Evolutionary conservation across 2,329 filamentous ascomycete genomes (phyloP), one percentile per base, ranked within the genome.

Genomic region (Fusarium nodosum): DNA sequence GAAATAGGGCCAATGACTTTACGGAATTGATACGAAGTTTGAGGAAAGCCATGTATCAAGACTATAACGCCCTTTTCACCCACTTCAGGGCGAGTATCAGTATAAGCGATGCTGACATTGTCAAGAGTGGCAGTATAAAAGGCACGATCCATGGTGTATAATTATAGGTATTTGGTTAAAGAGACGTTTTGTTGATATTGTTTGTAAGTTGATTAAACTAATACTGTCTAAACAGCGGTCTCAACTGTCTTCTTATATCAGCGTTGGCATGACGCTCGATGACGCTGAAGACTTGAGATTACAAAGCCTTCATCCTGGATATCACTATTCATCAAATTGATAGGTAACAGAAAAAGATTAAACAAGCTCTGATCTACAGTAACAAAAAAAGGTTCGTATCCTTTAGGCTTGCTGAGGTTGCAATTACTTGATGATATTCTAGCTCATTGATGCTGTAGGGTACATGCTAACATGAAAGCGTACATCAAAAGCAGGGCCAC

Each of bases 21-120:
- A 16, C 61, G 56, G 13, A 66, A 66, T 6, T 66, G 56, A 24
- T 67, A 66, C 2, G 56, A 66, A 16, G 61, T 66, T 24, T 66
- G 56, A 33, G 64, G 56, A 5, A 66, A 61, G 7, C 62, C 64
- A 34, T 62, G 64, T 1, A 67, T 52, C 41, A 66, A 41, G 18
- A 67, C 55, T 5, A 60, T 44, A 5, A 65, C 34, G 2, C 44
- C 64, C 18, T 56, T 66, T 22, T 66, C 46, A 2, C 24, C 20
- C 3, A 26, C 41, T 30, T 36, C 36, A 10, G 61, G 41, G 7
- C 33, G 30, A 30, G 56, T 53, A 36, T 66, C 61, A 10, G 56
- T 66, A 36, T 61, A 66, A 45, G 51, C 51, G 10, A 66, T 66
- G 3, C 51, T 53, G 6, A 61, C 41, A 52, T 41, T 61, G 12